Percentiles rank a stretch among this genome's conserved stretches.
These are phyloP conservation scores for Oryza meyeriana DNA, from an alignment of 176 grass and related monocot genomes.

Conservation along the genomic window DNA sequence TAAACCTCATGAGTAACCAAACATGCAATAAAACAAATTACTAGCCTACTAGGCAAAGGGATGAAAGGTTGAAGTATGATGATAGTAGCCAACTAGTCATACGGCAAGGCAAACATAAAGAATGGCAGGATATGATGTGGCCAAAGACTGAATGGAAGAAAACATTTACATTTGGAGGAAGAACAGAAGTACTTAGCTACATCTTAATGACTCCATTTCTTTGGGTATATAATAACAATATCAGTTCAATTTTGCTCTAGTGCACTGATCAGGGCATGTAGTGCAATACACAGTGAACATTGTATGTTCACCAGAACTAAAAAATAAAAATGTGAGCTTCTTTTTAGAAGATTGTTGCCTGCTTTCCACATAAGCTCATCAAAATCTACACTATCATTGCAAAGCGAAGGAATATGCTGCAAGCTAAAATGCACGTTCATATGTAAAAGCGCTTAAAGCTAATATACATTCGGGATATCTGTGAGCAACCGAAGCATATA, in stretches of 20 bases:
- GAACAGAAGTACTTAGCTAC: neutral
- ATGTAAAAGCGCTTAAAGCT: neutral
- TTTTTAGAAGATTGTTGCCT: neutral
- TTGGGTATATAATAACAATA: neutral
- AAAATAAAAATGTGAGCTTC: neutral
- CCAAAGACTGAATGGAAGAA: neutral
- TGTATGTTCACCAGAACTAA: neutral
- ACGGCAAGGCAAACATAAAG: neutral
- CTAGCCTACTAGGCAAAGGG: neutral
- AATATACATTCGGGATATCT: neutral
- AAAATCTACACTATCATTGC: neutral
- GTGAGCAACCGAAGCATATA: neutral
- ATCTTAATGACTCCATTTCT: neutral
- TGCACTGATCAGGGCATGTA: conserved; percentile 16
- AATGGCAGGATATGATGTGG: neutral
- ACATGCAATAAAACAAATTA: neutral
- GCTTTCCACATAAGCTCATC: neutral
- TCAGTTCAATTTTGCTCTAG: conserved; percentile 1
- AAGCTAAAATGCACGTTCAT: neutral
- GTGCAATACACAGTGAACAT: neutral
- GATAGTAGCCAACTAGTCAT: neutral
- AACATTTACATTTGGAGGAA: conserved; percentile 7
- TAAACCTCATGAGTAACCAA: neutral
- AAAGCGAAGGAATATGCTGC: conserved; percentile 8
- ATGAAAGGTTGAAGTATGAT: neutral